phyloP scores from a whole-genome alignment of 179 eudicot species.

The Silene noctiflora region DNA sequence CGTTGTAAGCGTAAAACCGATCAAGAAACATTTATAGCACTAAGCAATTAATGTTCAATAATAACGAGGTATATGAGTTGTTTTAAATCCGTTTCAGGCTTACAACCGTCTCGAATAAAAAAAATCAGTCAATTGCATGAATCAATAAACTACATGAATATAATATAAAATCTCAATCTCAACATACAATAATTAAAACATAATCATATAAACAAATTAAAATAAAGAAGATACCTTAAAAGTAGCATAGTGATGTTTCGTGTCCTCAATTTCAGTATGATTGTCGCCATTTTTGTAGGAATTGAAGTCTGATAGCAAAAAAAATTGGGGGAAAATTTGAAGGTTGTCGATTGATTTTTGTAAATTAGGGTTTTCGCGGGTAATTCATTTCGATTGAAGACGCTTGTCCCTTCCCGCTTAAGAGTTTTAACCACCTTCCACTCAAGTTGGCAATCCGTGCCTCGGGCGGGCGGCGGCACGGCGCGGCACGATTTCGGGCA shows the following conservation, averaged over 20 bases:
- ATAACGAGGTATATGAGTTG: no score
- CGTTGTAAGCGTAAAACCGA: no score
- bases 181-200: neutral
- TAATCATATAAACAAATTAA: neutral
- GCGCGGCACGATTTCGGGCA: no score
- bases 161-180: neutral
- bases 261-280: neutral
- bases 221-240: neutral
- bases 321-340: neutral
- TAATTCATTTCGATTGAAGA: neutral
- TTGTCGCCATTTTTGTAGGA: neutral
- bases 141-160: neutral
- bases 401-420: no score
- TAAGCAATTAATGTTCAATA: no score
- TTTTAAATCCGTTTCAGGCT: no score
- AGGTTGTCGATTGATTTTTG: neutral
- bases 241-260: neutral
- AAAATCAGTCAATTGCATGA: neutral
- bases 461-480: no score
- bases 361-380: neutral
- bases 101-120: no score
- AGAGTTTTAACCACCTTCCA: no score
- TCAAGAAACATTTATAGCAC: no score
- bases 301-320: neutral
- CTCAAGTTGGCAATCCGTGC: no score